Conservation (phyloP, 768 basidiomycete genomes). For the Pholiota microspora region DNA sequence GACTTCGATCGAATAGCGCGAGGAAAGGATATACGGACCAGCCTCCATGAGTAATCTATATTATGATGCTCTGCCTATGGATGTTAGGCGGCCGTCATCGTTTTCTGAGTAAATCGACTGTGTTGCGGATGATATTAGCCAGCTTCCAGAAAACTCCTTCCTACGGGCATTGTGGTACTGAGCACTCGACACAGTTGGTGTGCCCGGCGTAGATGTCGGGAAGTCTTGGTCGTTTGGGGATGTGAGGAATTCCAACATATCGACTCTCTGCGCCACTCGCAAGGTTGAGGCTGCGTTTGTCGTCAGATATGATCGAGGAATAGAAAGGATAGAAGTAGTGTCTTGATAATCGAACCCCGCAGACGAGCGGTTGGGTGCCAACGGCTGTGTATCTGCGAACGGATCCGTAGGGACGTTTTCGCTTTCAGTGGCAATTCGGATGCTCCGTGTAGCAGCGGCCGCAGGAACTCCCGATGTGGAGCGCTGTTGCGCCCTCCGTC, state of each 20-base stretch:
- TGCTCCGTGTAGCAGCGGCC: constrained; percentile 12
- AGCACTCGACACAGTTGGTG: constrained; percentile 27
- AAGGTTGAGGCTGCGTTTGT: not conserved
- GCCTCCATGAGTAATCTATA: not conserved
- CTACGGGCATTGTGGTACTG: constrained; percentile 21
- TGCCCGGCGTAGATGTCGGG: constrained; percentile 27
- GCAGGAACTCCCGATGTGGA: constrained; percentile 8
- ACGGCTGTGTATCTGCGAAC: constrained; percentile 28
- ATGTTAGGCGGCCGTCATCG: not conserved
- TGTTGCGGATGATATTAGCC: constrained; percentile 21
- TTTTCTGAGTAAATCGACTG: constrained; percentile 13
- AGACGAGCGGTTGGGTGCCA: constrained; percentile 10
- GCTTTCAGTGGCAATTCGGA: constrained; percentile 8
- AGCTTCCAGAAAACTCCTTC: constrained; percentile 25
- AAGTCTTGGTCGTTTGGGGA: constrained; percentile 19
- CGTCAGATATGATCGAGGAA: constrained; percentile 3
- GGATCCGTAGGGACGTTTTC: constrained; percentile 23
- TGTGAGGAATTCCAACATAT: constrained; percentile 1
- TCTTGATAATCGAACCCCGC: constrained; percentile 1
- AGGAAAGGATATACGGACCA: not conserved
- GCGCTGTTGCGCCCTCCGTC: not conserved
- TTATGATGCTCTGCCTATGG: not conserved
- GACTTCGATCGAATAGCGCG: not conserved
- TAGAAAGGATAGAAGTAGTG: constrained; percentile 5
- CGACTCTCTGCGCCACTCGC: not conserved